Conservation (phyloP, 176 grass and related monocot genomes). For the Zea mays region Zm-B73-REFERENCE-NAM-5.0 NC_050096.1:214629501-214630000, state of each 20-base stretch:
- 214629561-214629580: slow-evolving; percentile 1
- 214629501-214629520: not conserved
- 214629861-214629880: slow-evolving; percentile 41
- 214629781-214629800: slow-evolving; percentile 98
- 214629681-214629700: slow-evolving; percentile 16
- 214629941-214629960: slow-evolving; percentile 95
- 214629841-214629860: slow-evolving; percentile 29
- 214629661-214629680: slow-evolving; percentile 25
- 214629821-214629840: slow-evolving; percentile 74
- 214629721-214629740: slow-evolving; percentile 65
- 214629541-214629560: slow-evolving; percentile 12
- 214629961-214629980: slow-evolving; percentile 98
- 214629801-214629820: slow-evolving; percentile 90
- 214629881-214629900: slow-evolving; percentile 25
- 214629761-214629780: slow-evolving; percentile 99
- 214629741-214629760: slow-evolving; percentile 68
- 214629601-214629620: slow-evolving; percentile 10
- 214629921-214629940: slow-evolving; percentile 95
- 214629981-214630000: slow-evolving; percentile 95
- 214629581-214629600: slow-evolving; percentile 14
- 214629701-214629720: slow-evolving; percentile 66
- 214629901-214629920: slow-evolving; percentile 20
- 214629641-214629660: slow-evolving; percentile 19
- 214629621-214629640: not conserved
- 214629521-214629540: slow-evolving; percentile 5